Evolutionary conservation across 805 yeast genomes (phyloP).

Genomic region (Pachysolen tannophilus): DNA sequence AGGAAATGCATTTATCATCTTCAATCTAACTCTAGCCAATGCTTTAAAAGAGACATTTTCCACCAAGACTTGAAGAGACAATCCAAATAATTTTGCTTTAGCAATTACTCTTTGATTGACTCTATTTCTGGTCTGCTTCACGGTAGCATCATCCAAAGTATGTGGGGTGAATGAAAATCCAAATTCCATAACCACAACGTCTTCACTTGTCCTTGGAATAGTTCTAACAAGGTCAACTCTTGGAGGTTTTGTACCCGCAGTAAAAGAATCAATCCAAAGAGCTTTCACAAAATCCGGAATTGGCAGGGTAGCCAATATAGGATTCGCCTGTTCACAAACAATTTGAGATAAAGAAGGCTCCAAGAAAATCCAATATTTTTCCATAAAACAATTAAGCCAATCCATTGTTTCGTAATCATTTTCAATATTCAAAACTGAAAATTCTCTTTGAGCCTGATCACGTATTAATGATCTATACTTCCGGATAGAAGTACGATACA

Average conservation of each 20-base stretch:
- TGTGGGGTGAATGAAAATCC: slow-evolving; percentile 89
- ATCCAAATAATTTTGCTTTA: slow-evolving; percentile 75
- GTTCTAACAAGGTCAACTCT: slow-evolving; percentile 87
- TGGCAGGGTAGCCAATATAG: slow-evolving; percentile 68
- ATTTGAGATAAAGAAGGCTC: slow-evolving; percentile 87
- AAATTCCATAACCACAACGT: slow-evolving; percentile 98
- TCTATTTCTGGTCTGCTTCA: slow-evolving; percentile 75
- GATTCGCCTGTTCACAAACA: slow-evolving; percentile 80
- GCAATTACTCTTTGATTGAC: slow-evolving; percentile 78
- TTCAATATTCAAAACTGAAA: slow-evolving; percentile 73
- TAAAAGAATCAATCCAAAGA: slow-evolving; percentile 80
- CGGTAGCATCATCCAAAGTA: slow-evolving; percentile 73
- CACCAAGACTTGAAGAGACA: slow-evolving; percentile 72
- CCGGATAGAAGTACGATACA: slow-evolving; percentile 78
- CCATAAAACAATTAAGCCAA: slow-evolving; percentile 86
- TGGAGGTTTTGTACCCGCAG: slow-evolving; percentile 94
- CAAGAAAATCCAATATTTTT: slow-evolving; percentile 84
- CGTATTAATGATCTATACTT: slow-evolving; percentile 69
- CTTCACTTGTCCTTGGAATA: slow-evolving; percentile 81
- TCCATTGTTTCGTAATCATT: slow-evolving; percentile 90
- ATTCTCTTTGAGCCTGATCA: slow-evolving; percentile 79
- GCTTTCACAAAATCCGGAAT: slow-evolving; percentile 78
- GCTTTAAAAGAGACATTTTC: slow-evolving; percentile 75
- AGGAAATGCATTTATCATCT: slow-evolving; percentile 87
- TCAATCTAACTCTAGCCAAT: slow-evolving; percentile 69